phyloP scores from a whole-genome alignment of 1,139 yeast species.

The Candida labiduridarum region DNA sequence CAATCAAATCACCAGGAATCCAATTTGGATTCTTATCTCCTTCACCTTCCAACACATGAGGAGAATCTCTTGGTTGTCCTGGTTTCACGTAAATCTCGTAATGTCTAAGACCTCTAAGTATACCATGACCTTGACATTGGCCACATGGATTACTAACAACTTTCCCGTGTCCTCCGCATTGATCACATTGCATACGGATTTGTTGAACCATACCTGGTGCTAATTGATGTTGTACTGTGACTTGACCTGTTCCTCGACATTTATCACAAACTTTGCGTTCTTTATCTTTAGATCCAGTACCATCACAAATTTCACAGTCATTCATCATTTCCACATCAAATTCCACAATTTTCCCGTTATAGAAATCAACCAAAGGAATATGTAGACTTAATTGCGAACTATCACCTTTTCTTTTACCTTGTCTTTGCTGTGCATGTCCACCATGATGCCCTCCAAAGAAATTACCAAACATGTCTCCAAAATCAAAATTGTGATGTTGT shows the following conservation, averaged over 20 bases:
- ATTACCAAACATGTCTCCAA: slow-evolving; percentile 70
- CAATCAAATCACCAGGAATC: slow-evolving; percentile 76
- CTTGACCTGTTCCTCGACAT: slow-evolving; percentile 78
- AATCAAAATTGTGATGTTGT: slow-evolving; percentile 37
- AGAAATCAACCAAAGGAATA: slow-evolving; percentile 66
- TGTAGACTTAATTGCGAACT: slow-evolving; percentile 60
- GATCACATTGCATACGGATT: slow-evolving; percentile 75
- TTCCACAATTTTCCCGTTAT: slow-evolving; percentile 63
- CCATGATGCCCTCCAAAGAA: slow-evolving; percentile 60
- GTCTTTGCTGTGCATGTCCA: slow-evolving; percentile 24
- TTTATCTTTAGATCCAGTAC: slow-evolving; percentile 85
- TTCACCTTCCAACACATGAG: slow-evolving; percentile 67
- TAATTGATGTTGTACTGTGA: slow-evolving; percentile 68
- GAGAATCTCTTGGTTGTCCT: slow-evolving; percentile 67
- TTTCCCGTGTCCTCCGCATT: slow-evolving; percentile 78
- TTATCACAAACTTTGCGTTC: slow-evolving; percentile 59
- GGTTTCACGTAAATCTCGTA: slow-evolving; percentile 67
- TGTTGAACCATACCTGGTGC: slow-evolving; percentile 93
- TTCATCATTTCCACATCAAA: slow-evolving; percentile 72
- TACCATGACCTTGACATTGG: slow-evolving; percentile 71
- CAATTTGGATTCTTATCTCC: slow-evolving; percentile 84
- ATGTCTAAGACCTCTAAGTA: slow-evolving; percentile 54
- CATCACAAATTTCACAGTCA: slow-evolving; percentile 74
- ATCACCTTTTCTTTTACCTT: slow-evolving; percentile 62
- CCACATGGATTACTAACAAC: slow-evolving; percentile 64